Evolutionary conservation across 106 monocot genomes (phyloP), one percentile per base, ranked within the genome.

Genomic region (Apostasia shenzhenica): DNA sequence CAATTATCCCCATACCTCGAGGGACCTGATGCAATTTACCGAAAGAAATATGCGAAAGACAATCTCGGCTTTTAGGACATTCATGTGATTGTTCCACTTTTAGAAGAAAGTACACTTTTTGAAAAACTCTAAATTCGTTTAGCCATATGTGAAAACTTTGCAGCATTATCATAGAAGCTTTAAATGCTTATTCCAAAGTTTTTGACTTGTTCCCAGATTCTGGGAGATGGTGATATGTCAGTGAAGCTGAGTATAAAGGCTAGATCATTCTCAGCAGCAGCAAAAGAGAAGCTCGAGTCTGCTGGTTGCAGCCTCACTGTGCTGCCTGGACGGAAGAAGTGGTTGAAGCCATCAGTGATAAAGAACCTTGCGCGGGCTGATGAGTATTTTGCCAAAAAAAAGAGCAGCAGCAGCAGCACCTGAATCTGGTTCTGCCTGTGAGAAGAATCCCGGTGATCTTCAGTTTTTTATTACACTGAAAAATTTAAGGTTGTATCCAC

Each of bases 361-460:
- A 97, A 92, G 82, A 97, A 97, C 63, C 77, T 84, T 14, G 84
- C 84, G 11, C 88, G 95, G 57, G 95, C 95, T 8, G 92, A 92
- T 1, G 91, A 80, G 61, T 97, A 89, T 62, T 97, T 92, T 71
- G 89, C 89, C 59, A 26, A 86, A 89, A 81, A 97, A 92, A 81
- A 89, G 55, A 72, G 80, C 78, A 55, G 70, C 84, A 0, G 77
- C 75, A 1, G 76, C 66, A 8, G 66, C 48, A 52, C 70, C 55
- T 12, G 49, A 61, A 8, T 62, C 38, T 43, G 72, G 14, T 62
- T 14, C 67, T 11, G 67, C 26, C 26, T 26, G 26, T 26, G 26
- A 26, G 26, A 26, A 26, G 26, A 26, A 26, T 26, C 26, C 26
- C 26, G 26, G 26, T 26, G 26, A 26, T 26, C 26, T 26, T 26